Conservation (phyloP, 371 early-diverging fungal genomes). For the Neoconidiobolus thromboides region DNA sequence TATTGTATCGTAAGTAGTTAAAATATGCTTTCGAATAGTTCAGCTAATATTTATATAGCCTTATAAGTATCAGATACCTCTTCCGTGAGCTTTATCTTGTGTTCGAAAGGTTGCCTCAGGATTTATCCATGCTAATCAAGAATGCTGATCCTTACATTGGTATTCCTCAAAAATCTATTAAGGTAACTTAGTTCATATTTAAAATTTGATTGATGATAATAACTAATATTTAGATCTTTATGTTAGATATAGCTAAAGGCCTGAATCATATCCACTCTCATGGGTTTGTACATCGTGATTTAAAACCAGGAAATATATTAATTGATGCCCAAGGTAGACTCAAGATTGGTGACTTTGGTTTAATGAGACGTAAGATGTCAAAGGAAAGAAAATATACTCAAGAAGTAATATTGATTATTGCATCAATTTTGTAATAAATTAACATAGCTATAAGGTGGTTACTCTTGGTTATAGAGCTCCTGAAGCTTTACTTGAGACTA, state of each 20-base stretch:
- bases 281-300: conserved; percentile 79
- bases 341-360: conserved; percentile 92
- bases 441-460: too few relatives aligned
- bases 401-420: too few relatives aligned
- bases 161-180: too few relatives aligned
- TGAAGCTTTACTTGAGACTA: too few relatives aligned
- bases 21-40: not conserved
- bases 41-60: too few relatives aligned
- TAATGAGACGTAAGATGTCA: conserved; percentile 32
- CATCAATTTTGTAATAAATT: too few relatives aligned
- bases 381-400: too few relatives aligned
- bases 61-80: not conserved
- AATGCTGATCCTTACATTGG: too few relatives aligned
- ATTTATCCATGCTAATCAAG: not conserved
- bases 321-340: conserved; percentile 74
- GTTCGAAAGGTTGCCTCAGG: not conserved
- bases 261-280: conserved; percentile 59
- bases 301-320: conserved; percentile 86
- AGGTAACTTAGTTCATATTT: too few relatives aligned
- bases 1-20: not conserved
- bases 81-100: not conserved
- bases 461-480: too few relatives aligned
- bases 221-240: too few relatives aligned
- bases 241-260: conserved; percentile 10
- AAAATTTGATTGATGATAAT: too few relatives aligned